Percentiles rank a stretch among this genome's conserved stretches.
phyloP scores from a whole-genome alignment of 352 stramenopile species.

The Globisporangium sylvaticum region DNA sequence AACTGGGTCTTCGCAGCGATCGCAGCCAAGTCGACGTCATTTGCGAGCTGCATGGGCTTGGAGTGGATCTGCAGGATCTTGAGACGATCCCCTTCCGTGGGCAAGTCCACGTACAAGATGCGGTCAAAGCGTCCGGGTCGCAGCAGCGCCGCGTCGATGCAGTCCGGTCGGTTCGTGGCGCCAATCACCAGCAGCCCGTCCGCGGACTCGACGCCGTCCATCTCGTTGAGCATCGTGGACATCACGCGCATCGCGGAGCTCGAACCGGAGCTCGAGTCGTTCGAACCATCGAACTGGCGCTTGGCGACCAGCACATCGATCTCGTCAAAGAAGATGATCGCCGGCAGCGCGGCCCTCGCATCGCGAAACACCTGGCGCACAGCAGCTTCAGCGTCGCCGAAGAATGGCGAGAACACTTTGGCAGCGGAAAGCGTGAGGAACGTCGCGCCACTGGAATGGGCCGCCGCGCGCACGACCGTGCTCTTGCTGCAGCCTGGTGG shows the following conservation, averaged over 20 bases:
- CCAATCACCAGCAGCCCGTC: conserved; percentile 96
- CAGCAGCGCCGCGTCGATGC: conserved; percentile 97
- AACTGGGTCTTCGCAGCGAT: conserved; percentile 50
- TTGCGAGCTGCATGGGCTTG: conserved; percentile 47
- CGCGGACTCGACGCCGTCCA: conserved; percentile 94
- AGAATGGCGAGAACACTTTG: conserved; percentile 86
- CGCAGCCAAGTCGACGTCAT: conserved; percentile 55
- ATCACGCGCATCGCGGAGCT: conserved; percentile 90
- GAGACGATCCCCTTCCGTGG: conserved; percentile 46
- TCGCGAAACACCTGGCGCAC: conserved; percentile 80
- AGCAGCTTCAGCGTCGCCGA: conserved; percentile 84
- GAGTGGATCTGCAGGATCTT: conserved; percentile 81
- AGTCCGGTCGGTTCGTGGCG: conserved; percentile 96
- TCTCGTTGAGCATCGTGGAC: conserved; percentile 97
- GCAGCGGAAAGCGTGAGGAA: conserved; percentile 87
- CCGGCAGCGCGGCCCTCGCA: conserved; percentile 68
- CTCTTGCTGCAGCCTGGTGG: conserved; percentile 91
- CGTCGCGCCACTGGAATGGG: conserved; percentile 64
- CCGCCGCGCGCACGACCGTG: conserved; percentile 81
- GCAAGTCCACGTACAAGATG: conserved; percentile 94
- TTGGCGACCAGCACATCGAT: conserved; percentile 86
- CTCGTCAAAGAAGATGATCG: conserved; percentile 93
- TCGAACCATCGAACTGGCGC: conserved; percentile 55
- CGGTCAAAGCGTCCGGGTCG: conserved; percentile 95
- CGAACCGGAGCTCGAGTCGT: conserved; percentile 30